Conservation (phyloP, 176 grass and related monocot species). For the Cenchrus fungigraminus region DNA sequence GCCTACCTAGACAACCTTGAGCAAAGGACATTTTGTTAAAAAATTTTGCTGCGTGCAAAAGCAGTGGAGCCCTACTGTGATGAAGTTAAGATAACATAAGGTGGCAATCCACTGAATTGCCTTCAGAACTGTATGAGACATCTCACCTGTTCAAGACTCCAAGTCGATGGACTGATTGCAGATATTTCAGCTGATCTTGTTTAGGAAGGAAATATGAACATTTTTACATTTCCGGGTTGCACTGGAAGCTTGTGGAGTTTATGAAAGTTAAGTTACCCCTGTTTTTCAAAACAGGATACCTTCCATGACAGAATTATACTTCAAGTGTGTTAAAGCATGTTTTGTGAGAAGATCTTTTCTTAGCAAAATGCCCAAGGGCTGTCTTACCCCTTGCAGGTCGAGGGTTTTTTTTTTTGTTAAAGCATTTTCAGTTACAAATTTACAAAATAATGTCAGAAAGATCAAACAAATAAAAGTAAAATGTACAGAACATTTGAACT, state of each 20-base stretch:
- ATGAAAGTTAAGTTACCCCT: constrained; percentile 2
- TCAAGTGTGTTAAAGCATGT: constrained; percentile 3
- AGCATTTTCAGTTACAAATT: not conserved
- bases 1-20: constrained; percentile 17
- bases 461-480: constrained; percentile 5
- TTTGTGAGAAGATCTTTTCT: no score
- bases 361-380: no score
- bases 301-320: not conserved
- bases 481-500: not conserved
- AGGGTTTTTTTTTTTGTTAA: not conserved
- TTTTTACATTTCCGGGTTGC: not conserved
- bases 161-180: constrained; percentile 3
- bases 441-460: not conserved
- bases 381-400: no score
- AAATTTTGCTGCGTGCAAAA: not conserved
- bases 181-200: not conserved
- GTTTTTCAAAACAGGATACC: not conserved
- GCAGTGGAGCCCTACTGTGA: not conserved
- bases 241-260: not conserved
- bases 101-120: constrained; percentile 10
- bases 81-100: constrained; percentile 24
- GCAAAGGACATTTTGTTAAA: not conserved
- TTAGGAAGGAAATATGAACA: not conserved
- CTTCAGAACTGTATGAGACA: constrained; percentile 18
- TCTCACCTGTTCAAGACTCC: not conserved